A percentile compares a stretch with the other conserved stretches of the same genome.
Evolutionary conservation across 305 asterid genomes (phyloP).

Genomic region (Solanum hybrid): DNA sequence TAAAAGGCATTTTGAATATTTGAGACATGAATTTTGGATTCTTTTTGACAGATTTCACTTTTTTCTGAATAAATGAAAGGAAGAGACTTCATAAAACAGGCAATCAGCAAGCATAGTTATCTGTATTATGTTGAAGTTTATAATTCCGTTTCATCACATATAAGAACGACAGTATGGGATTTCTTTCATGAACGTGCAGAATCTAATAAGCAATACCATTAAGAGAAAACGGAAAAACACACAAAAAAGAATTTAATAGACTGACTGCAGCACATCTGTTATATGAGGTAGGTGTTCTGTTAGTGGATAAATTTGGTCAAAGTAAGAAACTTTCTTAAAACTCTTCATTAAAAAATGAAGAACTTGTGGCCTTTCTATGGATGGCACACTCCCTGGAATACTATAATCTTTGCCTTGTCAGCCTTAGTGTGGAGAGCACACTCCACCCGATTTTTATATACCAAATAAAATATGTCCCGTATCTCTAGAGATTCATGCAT

Average conservation of each 20-base stretch:
- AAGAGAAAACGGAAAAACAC: not conserved
- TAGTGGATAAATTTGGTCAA: conserved; percentile 1
- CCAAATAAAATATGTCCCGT: not conserved
- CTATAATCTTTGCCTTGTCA: conserved; percentile 10
- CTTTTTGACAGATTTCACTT: not conserved
- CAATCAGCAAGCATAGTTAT: not conserved
- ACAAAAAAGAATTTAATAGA: not conserved
- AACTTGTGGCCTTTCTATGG: conserved; percentile 24
- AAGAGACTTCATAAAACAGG: not conserved
- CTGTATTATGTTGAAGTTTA: not conserved
- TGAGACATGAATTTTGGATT: not conserved
- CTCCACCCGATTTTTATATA: conserved; percentile 16
- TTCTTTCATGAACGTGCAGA: not conserved
- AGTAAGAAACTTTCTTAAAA: not conserved
- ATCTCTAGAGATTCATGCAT: conserved; percentile 9
- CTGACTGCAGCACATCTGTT: not conserved
- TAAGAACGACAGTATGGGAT: not conserved
- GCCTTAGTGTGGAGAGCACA: conserved; percentile 23
- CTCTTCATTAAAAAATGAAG: conserved; percentile 1
- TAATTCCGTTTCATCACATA: not conserved
- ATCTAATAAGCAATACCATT: not conserved
- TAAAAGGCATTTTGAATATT: not conserved
- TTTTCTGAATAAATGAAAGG: not conserved
- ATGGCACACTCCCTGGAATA: conserved; percentile 28
- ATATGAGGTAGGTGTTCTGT: not conserved